Evolutionary conservation across 768 basidiomycete genomes (phyloP).

Genomic region (Lyophyllum semitale): DNA sequence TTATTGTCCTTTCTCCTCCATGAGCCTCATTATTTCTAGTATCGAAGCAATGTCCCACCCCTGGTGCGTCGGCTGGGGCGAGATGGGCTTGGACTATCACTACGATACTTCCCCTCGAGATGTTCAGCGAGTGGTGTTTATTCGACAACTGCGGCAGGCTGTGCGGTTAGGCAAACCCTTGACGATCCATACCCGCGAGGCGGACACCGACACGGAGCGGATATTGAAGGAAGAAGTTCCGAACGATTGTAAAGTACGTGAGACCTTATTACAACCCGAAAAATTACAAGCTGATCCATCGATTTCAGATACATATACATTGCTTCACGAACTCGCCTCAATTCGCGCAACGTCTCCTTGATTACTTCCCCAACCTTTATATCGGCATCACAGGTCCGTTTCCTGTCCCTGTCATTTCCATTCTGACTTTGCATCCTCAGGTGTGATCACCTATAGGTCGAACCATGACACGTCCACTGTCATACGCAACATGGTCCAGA

Average conservation of each 20-base stretch:
- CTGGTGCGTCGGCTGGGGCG: constrained; percentile 85
- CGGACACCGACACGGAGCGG: constrained; percentile 78
- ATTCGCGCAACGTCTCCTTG: constrained; percentile 70
- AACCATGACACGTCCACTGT: constrained; percentile 73
- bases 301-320: constrained; percentile 78
- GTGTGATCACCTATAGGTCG: constrained; percentile 78
- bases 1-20: not conserved
- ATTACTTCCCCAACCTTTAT: constrained; percentile 78
- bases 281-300: not conserved
- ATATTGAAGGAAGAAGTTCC: constrained; percentile 81
- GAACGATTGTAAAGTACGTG: constrained; percentile 61
- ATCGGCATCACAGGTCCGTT: constrained; percentile 76
- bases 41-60: constrained; percentile 78
- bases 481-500: constrained; percentile 52
- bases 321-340: constrained; percentile 85
- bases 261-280: not conserved
- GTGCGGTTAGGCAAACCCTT: constrained; percentile 72
- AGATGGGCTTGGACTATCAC: constrained; percentile 87
- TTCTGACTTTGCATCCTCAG: constrained; percentile 31
- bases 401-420: not conserved
- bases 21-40: constrained; percentile 32
- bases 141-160: constrained; percentile 68
- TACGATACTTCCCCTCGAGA: constrained; percentile 77
- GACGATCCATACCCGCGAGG: constrained; percentile 86
- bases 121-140: constrained; percentile 66